phyloP scores from a whole-genome alignment of 805 yeast genomes.

The Schwanniomyces polymorphus region DNA sequence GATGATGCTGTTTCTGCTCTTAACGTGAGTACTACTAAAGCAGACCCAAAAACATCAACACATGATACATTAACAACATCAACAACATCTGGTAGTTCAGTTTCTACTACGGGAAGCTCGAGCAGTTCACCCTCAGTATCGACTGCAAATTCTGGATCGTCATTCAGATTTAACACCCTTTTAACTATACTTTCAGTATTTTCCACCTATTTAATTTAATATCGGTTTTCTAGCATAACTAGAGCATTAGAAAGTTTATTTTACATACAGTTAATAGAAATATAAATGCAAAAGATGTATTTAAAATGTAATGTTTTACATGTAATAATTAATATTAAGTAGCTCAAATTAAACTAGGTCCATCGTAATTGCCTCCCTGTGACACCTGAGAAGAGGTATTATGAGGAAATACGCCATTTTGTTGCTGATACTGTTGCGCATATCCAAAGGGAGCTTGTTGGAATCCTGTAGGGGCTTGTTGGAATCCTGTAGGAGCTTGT shows the following conservation, averaged over 20 bases:
- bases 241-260: background rate
- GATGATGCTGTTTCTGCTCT: too few species aligned
- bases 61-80: background rate
- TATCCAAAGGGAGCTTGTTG: too few species aligned
- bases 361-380: slow-evolving; percentile 12
- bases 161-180: background rate
- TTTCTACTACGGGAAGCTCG: background rate
- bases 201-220: background rate
- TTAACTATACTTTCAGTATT: background rate
- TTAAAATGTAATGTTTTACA: background rate
- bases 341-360: slow-evolving; percentile 20
- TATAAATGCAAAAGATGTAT: background rate
- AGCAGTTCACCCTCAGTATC: background rate
- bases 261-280: background rate
- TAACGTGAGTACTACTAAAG: background rate
- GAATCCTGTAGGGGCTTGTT: slow-evolving; percentile 18
- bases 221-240: background rate
- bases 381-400: background rate
- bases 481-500: too few species aligned
- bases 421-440: slow-evolving; percentile 18
- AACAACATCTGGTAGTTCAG: background rate
- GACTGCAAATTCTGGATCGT: background rate
- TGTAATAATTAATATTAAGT: background rate
- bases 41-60: background rate
- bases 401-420: background rate